Percentiles rank a stretch among this genome's conserved stretches.
Evolutionary conservation across 1,284 basidiomycete genomes (phyloP).

Genomic region (Ganoderma lucidum): DNA sequence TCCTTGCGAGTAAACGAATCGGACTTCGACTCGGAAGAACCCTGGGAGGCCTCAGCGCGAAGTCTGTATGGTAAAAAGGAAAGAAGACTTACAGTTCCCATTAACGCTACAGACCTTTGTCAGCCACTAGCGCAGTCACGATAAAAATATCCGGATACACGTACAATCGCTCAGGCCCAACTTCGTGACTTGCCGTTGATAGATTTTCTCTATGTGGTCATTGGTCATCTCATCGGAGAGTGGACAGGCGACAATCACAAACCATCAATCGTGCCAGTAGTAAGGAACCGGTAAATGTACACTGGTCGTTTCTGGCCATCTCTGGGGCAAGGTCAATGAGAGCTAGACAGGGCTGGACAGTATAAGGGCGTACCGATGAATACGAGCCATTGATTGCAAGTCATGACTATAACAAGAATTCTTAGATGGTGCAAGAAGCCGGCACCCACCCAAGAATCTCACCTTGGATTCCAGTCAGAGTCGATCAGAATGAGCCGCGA

Average conservation of each 20-base stretch:
- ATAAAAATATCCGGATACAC: slow-evolving; percentile 37
- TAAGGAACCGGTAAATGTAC: slow-evolving; percentile 94
- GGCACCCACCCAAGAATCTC: slow-evolving; percentile 12
- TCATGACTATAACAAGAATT: slow-evolving; percentile 69
- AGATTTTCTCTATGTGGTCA: slow-evolving; percentile 74
- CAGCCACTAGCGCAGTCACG: background rate
- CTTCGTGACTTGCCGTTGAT: slow-evolving; percentile 96
- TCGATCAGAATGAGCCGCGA: slow-evolving; percentile 88
- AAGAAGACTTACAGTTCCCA: slow-evolving; percentile 59
- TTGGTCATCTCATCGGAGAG: background rate
- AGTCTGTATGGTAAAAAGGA: slow-evolving; percentile 12
- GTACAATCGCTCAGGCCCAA: slow-evolving; percentile 88
- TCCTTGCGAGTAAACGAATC: slow-evolving; percentile 93
- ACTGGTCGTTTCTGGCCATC: slow-evolving; percentile 95
- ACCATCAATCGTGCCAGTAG: slow-evolving; percentile 83
- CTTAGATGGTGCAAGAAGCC: background rate
- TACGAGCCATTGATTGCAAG: slow-evolving; percentile 97
- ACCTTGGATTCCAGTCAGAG: slow-evolving; percentile 97
- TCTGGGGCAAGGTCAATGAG: slow-evolving; percentile 47
- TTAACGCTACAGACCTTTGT: slow-evolving; percentile 57
- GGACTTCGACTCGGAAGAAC: slow-evolving; percentile 65
- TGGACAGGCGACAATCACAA: slow-evolving; percentile 20
- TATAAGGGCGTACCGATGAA: slow-evolving; percentile 75
- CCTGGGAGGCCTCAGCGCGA: slow-evolving; percentile 46
- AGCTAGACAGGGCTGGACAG: background rate